Evolutionary conservation across 2,329 filamentous ascomycete species (phyloP).

Genomic region (Samsoniella hepiali): DNA sequence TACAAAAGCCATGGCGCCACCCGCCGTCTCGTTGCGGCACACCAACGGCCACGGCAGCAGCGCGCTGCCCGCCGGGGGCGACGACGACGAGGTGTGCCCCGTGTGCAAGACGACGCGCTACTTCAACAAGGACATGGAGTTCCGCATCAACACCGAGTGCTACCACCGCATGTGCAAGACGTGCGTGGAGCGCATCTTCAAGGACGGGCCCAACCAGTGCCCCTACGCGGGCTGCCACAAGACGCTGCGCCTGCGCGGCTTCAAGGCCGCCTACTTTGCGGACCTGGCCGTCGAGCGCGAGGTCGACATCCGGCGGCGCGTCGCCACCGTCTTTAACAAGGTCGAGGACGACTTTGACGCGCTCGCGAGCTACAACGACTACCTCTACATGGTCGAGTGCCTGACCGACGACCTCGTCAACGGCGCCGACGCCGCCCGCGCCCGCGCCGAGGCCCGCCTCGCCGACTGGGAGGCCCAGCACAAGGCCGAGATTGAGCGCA

Average conservation of each 20-base stretch:
- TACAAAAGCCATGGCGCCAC: not conserved
- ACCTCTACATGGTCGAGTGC: constrained; percentile 88
- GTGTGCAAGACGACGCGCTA: constrained; percentile 97
- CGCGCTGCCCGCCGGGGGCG: constrained; percentile 24
- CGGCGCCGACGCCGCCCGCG: constrained; percentile 61
- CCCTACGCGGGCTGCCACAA: constrained; percentile 85
- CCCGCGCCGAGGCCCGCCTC: constrained; percentile 43
- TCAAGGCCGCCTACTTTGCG: constrained; percentile 84
- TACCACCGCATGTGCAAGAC: constrained; percentile 99
- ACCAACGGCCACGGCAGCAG: not conserved
- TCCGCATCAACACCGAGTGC: constrained; percentile 96
- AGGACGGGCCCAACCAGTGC: constrained; percentile 84
- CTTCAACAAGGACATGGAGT: constrained; percentile 89
- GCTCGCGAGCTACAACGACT: constrained; percentile 83
- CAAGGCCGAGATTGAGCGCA: constrained; percentile 63
- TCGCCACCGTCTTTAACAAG: constrained; percentile 81
- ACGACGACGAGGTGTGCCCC: constrained; percentile 74
- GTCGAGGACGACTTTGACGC: constrained; percentile 87
- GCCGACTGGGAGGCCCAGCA: constrained; percentile 70
- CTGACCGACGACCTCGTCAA: constrained; percentile 85
- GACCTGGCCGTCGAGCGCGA: constrained; percentile 87
- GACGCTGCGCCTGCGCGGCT: constrained; percentile 80
- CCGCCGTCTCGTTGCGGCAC: constrained; percentile 18
- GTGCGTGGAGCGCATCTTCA: constrained; percentile 93
- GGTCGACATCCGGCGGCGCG: constrained; percentile 82